Evolutionary conservation across 495 filamentous ascomycete genomes (phyloP).

Genomic region (Hapsidospora chrysogenum): DNA sequence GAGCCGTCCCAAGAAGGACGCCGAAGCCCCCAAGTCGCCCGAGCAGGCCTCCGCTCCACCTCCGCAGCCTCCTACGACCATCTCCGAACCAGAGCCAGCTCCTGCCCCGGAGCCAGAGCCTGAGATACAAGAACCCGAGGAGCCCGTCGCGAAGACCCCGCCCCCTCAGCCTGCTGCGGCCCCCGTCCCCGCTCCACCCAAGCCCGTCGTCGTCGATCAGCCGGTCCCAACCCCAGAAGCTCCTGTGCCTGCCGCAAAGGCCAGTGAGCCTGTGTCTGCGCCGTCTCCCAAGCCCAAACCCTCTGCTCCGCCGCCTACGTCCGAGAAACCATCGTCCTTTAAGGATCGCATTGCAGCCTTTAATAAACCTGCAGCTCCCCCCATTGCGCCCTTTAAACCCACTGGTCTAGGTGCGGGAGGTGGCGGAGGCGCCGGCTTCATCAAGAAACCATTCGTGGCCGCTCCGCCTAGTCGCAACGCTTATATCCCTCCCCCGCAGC

Average conservation of each 20-base stretch:
- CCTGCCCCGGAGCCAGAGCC: constrained; percentile 20
- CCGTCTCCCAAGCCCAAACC: constrained; percentile 31
- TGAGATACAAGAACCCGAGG: constrained; percentile 19
- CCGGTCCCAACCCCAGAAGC: constrained; percentile 3
- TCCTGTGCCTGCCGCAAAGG: constrained; percentile 18
- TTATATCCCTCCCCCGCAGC: constrained; percentile 56
- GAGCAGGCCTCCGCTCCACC: constrained; percentile 42
- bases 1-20: constrained; percentile 57
- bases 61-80: constrained; percentile 8
- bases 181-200: constrained; percentile 6
- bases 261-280: constrained; percentile 19
- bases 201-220: constrained; percentile 7
- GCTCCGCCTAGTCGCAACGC: constrained; percentile 89
- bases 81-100: constrained; percentile 8
- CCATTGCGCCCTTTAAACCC: constrained; percentile 76
- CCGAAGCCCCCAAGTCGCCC: constrained; percentile 17
- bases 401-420: constrained; percentile 29
- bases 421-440: constrained; percentile 47
- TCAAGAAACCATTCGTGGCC: constrained; percentile 97
- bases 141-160: constrained; percentile 7
- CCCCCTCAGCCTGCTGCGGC: constrained; percentile 10
- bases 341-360: constrained; percentile 93
- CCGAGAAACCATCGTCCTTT: constrained; percentile 78
- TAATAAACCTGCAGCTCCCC: constrained; percentile 76
- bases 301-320: constrained; percentile 44